Percentiles rank a stretch among this genome's conserved stretches.
Conservation (phyloP, 2,329 filamentous ascomycete genomes). For the Pseudogymnoascus sp. region DNA sequence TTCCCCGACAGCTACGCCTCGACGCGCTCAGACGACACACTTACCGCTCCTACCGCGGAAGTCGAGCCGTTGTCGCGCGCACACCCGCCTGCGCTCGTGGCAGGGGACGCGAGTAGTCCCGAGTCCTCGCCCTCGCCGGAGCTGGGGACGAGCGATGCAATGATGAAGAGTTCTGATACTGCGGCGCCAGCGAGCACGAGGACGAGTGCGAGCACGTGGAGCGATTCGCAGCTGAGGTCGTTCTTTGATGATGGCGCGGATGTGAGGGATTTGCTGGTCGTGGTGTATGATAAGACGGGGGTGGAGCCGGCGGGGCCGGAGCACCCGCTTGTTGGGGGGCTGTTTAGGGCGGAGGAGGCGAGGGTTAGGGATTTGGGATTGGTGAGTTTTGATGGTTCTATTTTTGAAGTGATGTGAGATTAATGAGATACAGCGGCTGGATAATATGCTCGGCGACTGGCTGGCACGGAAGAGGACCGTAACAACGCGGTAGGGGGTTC, state of each 20-base stretch:
- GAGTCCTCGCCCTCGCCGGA: constrained; percentile 59
- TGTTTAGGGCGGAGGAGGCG: constrained; percentile 84
- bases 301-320: constrained; percentile 73
- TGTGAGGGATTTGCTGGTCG: constrained; percentile 80
- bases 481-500: background rate
- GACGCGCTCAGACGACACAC: constrained; percentile 15
- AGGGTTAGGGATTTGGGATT: constrained; percentile 70
- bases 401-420: background rate
- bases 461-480: constrained; percentile 59
- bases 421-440: constrained; percentile 56
- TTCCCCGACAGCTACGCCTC: constrained; percentile 31
- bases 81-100: constrained; percentile 36
- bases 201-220: constrained; percentile 59
- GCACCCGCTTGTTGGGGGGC: constrained; percentile 71
- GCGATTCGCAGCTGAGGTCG: constrained; percentile 73
- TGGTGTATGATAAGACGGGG: constrained; percentile 88
- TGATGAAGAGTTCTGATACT: background rate
- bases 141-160: constrained; percentile 42
- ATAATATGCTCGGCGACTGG: constrained; percentile 80
- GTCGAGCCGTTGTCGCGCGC: constrained; percentile 17
- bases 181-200: constrained; percentile 48
- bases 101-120: constrained; percentile 34
- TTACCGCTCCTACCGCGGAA: constrained; percentile 21
- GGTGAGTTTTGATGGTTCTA: background rate
- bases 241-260: constrained; percentile 89